Conservation (phyloP, 2,329 filamentous ascomycete species). For the Stachybotrys chartarum region DNA sequence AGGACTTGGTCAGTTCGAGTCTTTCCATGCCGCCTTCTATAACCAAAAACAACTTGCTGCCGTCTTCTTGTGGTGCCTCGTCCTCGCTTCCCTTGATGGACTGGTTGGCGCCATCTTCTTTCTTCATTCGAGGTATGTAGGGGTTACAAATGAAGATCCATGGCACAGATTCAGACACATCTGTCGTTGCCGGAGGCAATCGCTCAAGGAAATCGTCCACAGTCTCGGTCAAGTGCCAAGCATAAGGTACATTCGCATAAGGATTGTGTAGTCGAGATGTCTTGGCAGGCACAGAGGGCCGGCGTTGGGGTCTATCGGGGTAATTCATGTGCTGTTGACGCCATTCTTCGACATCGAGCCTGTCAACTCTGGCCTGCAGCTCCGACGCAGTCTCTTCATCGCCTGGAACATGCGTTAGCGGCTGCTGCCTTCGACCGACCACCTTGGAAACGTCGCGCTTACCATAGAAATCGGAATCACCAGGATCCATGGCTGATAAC, state of each 20-base stretch:
- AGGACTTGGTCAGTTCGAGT: constrained; percentile 34
- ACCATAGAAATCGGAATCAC: constrained; percentile 54
- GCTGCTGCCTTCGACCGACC: neutral
- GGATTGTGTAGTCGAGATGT: constrained; percentile 45
- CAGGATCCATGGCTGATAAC: constrained; percentile 26
- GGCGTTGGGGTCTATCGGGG: constrained; percentile 18
- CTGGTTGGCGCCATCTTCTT: constrained; percentile 24
- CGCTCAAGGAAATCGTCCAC: constrained; percentile 59
- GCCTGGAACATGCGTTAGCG: constrained; percentile 25
- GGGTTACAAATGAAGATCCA: constrained; percentile 75
- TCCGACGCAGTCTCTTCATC: constrained; percentile 39
- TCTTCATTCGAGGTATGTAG: constrained; percentile 32
- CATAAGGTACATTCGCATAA: constrained; percentile 45
- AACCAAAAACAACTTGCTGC: constrained; percentile 40
- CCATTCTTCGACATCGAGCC: constrained; percentile 45
- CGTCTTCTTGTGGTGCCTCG: constrained; percentile 38
- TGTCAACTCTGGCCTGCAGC: constrained; percentile 42
- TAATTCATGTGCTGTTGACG: constrained; percentile 13
- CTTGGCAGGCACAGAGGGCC: constrained; percentile 5
- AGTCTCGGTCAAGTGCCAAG: constrained; percentile 58
- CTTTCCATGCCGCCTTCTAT: constrained; percentile 44
- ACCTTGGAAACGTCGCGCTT: constrained; percentile 2
- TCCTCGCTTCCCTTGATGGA: constrained; percentile 37
- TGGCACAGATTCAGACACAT: constrained; percentile 32
- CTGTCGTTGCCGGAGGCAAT: constrained; percentile 59